Base-by-base conservation (phyloP, 768 basidiomycete genomes). In the Naganishia kalamii region DNA sequence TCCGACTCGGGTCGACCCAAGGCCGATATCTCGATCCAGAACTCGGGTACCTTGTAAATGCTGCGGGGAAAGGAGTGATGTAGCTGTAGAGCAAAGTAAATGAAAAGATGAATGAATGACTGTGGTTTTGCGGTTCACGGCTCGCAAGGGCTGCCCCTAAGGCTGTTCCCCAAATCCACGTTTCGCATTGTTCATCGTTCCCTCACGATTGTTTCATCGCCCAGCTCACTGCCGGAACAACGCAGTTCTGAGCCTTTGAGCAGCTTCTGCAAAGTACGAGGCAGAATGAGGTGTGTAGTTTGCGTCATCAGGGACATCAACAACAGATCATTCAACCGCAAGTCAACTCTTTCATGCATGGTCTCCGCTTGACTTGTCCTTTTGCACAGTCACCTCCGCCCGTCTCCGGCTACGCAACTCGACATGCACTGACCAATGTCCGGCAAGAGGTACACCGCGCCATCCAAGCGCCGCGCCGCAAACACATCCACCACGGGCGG, bases 1-100 rank as follows among this genome's bases (percentile, higher is more conserved):
- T 50, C 63, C 44, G 37, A 50, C 60, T 62, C 54, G 10, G 69
- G 71, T 51, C 29, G 52, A 37, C 59, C 65, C 65, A 61, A 46
- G 48, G 65, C 49, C 32, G 49, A 61, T 23, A 60, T 66, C 60
- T 61, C 59, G 40, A 66, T 66, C 65, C 35, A 47, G 37, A 51
- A 51, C 60, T 37, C 65, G 32, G 65, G 65, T 61, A 62, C 65
- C 41, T 30, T 57, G 41, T 66, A 66, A 66, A 54, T 41, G 33
- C 27, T 29, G 27, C 13, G 19, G 13, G 25, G 51, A 27, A 41
- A n/a, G 2, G 35, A 27, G 13, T 50, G 37, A 15, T 41, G 35
- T 57, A 57, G 37, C 37, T 37, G 1, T 15, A 17, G 32, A 49
- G 48, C 25, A 30, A 40, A 27, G 21, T 2, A 23, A 57, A 21